Conservation (phyloP, 305 asterid genomes). For the Solanum hybrid region DNA sequence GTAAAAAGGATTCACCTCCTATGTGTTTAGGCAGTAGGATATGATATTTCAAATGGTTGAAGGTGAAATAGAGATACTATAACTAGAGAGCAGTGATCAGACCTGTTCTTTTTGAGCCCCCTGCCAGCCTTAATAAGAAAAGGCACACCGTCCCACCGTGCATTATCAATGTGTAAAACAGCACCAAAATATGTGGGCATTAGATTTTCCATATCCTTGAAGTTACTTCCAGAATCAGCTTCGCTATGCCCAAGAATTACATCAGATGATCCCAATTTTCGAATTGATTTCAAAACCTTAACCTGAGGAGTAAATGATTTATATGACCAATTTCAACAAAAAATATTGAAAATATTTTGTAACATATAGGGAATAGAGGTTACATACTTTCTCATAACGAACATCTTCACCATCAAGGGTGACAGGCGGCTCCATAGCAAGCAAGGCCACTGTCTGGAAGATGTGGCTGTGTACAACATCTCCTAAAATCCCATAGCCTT, state of each 20-base stretch:
- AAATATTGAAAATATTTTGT: background rate
- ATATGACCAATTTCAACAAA: background rate
- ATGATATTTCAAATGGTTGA: background rate
- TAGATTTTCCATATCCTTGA: conserved; percentile 5
- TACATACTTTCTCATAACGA: conserved; percentile 35
- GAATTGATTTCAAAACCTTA: conserved; percentile 41
- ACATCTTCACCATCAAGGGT: conserved; percentile 42
- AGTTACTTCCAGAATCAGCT: conserved; percentile 14
- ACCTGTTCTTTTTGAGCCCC: conserved; percentile 35
- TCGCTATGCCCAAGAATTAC: conserved; percentile 30
- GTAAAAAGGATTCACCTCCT: background rate
- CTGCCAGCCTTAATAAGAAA: conserved; percentile 44
- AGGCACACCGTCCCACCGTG: conserved; percentile 51
- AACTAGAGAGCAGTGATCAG: background rate
- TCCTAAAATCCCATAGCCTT: conserved; percentile 36
- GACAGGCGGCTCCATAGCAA: conserved; percentile 50
- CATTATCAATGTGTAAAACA: conserved; percentile 38
- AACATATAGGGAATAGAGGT: background rate
- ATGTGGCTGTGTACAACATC: conserved; percentile 52
- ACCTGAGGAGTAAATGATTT: conserved; percentile 21
- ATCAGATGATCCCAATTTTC: conserved; percentile 31
- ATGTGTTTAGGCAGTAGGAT: background rate
- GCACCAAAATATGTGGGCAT: conserved; percentile 40
- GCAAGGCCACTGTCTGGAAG: conserved; percentile 46
- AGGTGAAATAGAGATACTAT: background rate